These are phyloP conservation scores for Neurospora sp. DNA, from an alignment of 495 filamentous ascomycete genomes.

Conservation along the genomic window DNA sequence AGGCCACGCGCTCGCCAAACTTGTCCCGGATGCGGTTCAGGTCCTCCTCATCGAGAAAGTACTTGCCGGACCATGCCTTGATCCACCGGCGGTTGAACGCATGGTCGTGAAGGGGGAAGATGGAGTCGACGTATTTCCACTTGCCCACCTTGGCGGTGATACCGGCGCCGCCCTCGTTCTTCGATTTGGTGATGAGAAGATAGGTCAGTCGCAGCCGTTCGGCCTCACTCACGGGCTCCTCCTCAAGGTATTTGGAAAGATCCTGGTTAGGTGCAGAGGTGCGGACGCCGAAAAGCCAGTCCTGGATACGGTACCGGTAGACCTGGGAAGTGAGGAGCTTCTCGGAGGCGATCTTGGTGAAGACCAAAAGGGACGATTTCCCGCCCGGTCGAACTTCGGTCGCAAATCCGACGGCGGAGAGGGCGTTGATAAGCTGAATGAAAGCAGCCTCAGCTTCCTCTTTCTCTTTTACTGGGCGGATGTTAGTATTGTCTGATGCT, in stretches of 20 bases:
- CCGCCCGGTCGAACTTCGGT: constrained; percentile 79
- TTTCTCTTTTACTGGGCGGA: constrained; percentile 40
- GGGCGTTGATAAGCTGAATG: constrained; percentile 57
- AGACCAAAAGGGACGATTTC: constrained; percentile 67
- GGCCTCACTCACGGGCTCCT: constrained; percentile 70
- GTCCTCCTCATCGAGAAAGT: constrained; percentile 65
- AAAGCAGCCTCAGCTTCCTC: constrained; percentile 60
- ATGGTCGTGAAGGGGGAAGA: constrained; percentile 86
- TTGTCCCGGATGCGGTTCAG: constrained; percentile 75
- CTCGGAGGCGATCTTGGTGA: constrained; percentile 64
- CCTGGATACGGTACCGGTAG: constrained; percentile 70
- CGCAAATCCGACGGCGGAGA: constrained; percentile 66
- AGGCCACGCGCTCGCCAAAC: constrained; percentile 90
- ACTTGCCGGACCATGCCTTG: constrained; percentile 75
- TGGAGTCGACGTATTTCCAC: constrained; percentile 74
- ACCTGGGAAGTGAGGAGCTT: constrained; percentile 51
- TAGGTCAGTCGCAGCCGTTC: constrained; percentile 81
- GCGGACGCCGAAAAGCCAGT: constrained; percentile 91
- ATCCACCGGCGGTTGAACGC: constrained; percentile 86
- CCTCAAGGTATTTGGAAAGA: constrained; percentile 48
- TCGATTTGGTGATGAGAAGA: constrained; percentile 74
- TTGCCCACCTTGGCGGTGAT: constrained; percentile 73
- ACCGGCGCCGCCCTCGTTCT: constrained; percentile 76
- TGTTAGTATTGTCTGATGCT: not conserved
- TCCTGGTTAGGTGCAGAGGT: constrained; percentile 68